phyloP scores from a whole-genome alignment of 257 asterid genomes.

The Rhazya stricta region DNA sequence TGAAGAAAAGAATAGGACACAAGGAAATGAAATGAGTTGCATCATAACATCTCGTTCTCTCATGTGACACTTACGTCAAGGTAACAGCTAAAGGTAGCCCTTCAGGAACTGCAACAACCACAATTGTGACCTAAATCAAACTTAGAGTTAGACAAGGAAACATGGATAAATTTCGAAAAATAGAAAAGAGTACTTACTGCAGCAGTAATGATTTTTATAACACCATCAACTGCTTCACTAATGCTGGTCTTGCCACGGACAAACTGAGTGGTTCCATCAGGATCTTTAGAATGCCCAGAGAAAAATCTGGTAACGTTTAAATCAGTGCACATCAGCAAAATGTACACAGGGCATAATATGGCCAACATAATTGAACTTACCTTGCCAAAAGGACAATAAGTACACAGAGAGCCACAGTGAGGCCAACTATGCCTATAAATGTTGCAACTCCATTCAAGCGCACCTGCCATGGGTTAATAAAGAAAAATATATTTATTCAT shows the following conservation, averaged over 20 bases:
- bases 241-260: slow-evolving; percentile 56
- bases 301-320: slow-evolving; percentile 49
- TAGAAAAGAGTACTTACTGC: slow-evolving; percentile 61
- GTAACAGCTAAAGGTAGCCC: slow-evolving; percentile 99
- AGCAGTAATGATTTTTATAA: slow-evolving; percentile 68
- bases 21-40: slow-evolving; percentile 2
- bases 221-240: slow-evolving; percentile 53
- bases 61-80: slow-evolving; percentile 62
- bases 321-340: not conserved
- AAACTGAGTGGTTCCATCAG: slow-evolving; percentile 77
- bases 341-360: not conserved
- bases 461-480: slow-evolving; percentile 42
- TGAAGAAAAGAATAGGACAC: slow-evolving; percentile 12
- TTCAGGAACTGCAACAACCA: slow-evolving; percentile 97
- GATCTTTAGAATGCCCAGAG: slow-evolving; percentile 66
- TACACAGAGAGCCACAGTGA: slow-evolving; percentile 70
- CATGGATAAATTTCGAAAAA: slow-evolving; percentile 3
- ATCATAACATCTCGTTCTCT: not conserved
- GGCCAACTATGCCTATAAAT: slow-evolving; percentile 89
- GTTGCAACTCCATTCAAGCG: slow-evolving; percentile 97
- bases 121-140: slow-evolving; percentile 81
- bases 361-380: slow-evolving; percentile 31
- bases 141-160: slow-evolving; percentile 29
- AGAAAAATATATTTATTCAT: not conserved
- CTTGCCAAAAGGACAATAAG: slow-evolving; percentile 68